A percentile compares a stretch with the other conserved stretches of the same genome.
These are phyloP conservation scores for Alternaria postmessia DNA, from an alignment of 2,329 filamentous ascomycete genomes.

Conservation along the genomic window DNA sequence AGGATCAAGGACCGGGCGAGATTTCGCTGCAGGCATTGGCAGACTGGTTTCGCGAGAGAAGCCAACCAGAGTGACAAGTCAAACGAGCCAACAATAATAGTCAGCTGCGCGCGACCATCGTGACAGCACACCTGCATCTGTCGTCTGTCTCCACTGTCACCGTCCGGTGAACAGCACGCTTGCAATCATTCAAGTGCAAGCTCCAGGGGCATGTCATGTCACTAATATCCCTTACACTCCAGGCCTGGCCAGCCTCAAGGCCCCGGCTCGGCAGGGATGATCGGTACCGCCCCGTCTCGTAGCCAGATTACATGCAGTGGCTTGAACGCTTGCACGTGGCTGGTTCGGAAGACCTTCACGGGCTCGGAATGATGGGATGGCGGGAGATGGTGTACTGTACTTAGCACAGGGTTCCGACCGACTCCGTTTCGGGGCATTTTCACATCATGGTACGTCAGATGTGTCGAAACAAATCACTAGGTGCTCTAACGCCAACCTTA, in stretches of 20 bases:
- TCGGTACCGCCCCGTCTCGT: not conserved
- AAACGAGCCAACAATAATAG: not conserved
- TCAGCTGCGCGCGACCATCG: conserved; percentile 5
- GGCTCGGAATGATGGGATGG: not conserved
- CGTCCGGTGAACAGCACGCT: conserved; percentile 2
- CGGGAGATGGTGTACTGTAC: not conserved
- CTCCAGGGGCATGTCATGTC: conserved; percentile 2
- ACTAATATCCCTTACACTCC: not conserved
- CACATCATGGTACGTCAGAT: conserved; percentile 17
- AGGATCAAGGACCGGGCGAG: not conserved
- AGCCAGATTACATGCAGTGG: not conserved
- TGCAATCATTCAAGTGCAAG: not conserved
- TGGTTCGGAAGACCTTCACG: not conserved
- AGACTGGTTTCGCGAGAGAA: not conserved
- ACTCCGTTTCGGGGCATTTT: conserved; percentile 9
- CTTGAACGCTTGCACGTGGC: conserved; percentile 1
- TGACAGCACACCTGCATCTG: conserved; percentile 14
- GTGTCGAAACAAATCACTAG: conserved; percentile 13
- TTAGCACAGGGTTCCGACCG: conserved; percentile 1
- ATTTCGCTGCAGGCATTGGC: not conserved
- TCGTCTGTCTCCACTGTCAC: conserved; percentile 11
- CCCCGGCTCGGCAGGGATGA: not conserved
- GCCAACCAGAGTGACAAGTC: not conserved
- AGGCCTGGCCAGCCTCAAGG: not conserved
- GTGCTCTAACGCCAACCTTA: conserved; percentile 11